Percentiles rank a stretch among this genome's conserved stretches.
phyloP scores from a whole-genome alignment of 306 rosid genomes.

The Trifolium dubium region DNA sequence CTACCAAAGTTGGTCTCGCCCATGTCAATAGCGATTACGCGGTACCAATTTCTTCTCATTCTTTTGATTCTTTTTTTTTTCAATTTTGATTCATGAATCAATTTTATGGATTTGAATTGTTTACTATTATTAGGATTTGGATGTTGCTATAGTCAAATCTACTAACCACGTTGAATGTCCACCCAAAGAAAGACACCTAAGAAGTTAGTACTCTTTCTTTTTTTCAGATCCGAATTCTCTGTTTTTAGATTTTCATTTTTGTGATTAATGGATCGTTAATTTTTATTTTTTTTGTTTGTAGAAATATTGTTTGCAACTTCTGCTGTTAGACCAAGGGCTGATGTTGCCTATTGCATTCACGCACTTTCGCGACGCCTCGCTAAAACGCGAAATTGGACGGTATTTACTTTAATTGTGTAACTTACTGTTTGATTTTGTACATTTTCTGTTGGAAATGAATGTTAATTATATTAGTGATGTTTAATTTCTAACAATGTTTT shows the following conservation, averaged over 20 bases:
- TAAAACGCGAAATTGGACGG: conserved; percentile 99
- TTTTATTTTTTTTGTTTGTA: conserved; percentile 26
- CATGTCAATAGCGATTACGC: conserved; percentile 99
- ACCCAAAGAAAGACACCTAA: conserved; percentile 94
- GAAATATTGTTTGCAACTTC: conserved; percentile 75
- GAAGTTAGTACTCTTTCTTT: conserved; percentile 58
- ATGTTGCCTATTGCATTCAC: conserved; percentile 97
- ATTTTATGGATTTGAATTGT: neutral
- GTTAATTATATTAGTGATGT: neutral
- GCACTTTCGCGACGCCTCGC: conserved; percentile 84
- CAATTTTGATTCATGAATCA: neutral
- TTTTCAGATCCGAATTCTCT: conserved; percentile 50
- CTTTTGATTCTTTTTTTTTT: conserved; percentile 8
- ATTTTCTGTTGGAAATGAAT: conserved; percentile 20
- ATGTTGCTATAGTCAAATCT: conserved; percentile 97
- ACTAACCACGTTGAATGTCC: conserved; percentile 98
- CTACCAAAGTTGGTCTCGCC: conserved; percentile 99
- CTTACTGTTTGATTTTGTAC: conserved; percentile 15
- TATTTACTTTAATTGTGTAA: conserved; percentile 38
- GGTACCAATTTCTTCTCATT: conserved; percentile 26
- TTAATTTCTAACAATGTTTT: neutral
- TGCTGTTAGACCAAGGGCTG: conserved; percentile 89
- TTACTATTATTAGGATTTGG: conserved; percentile 86
- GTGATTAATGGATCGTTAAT: neutral
- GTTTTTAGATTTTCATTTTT: conserved; percentile 34